A percentile compares a stretch with the other conserved stretches of the same genome.
Evolutionary conservation across 805 yeast genomes (phyloP).

Genomic region (Pichia rugopelliculosa): DNA sequence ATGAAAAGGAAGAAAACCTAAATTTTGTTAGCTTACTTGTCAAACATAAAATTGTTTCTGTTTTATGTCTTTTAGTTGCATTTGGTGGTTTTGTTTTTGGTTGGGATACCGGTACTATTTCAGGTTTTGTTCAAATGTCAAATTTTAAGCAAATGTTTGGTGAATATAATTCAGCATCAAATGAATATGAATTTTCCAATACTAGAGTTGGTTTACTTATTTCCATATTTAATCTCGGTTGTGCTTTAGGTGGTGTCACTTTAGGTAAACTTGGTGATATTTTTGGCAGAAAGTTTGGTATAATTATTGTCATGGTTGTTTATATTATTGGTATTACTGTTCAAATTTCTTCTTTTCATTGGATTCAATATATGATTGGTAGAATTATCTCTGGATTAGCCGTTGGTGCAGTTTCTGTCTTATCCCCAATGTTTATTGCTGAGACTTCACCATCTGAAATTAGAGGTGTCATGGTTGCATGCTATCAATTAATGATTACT

Average conservation of each 20-base stretch:
- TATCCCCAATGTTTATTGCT: conserved; percentile 50
- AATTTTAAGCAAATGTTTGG: conserved; percentile 50
- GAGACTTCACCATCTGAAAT: conserved; percentile 61
- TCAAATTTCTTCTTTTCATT: conserved; percentile 46
- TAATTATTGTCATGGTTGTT: conserved; percentile 42
- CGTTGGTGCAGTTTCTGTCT: conserved; percentile 44
- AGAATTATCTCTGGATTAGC: conserved; percentile 48
- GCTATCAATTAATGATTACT: conserved; percentile 61
- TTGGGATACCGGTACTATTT: conserved; percentile 71
- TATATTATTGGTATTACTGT: conserved; percentile 52
- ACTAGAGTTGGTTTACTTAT: conserved; percentile 54
- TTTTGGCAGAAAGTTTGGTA: conserved; percentile 50
- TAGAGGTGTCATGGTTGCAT: conserved; percentile 62
- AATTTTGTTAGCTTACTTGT: not conserved
- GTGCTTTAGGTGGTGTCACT: conserved; percentile 61
- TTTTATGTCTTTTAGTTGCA: conserved; percentile 48
- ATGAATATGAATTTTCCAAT: conserved; percentile 36
- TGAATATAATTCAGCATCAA: conserved; percentile 26
- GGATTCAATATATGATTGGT: conserved; percentile 59
- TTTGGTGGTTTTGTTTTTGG: conserved; percentile 76
- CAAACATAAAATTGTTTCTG: conserved; percentile 16
- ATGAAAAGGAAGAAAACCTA: not conserved
- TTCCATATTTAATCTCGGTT: conserved; percentile 61
- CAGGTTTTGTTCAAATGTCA: conserved; percentile 59
- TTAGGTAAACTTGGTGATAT: conserved; percentile 49